Evolutionary conservation across 352 stramenopile genomes (phyloP), one percentile per base, ranked within the genome.

Genomic region (Globisporangium recalcitrans): DNA sequence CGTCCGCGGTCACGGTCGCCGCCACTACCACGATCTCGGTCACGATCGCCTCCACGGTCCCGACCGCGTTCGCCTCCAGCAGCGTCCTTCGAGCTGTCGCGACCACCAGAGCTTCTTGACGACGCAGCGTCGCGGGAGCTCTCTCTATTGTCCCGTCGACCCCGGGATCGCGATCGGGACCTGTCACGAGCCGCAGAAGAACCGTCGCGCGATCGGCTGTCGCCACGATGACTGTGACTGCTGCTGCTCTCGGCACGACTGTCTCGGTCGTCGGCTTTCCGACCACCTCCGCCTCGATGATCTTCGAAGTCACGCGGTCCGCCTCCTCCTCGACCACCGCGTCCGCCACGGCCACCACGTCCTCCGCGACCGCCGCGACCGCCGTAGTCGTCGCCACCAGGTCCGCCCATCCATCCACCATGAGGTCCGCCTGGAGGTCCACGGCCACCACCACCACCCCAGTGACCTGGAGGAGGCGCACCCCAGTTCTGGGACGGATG

Each of bases 381-480:
- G 27, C 65, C 65, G 13, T 66, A 53, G 26, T 65, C 63, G 22
- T 69, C 68, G 4, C 61, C 27, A 11, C 67, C 64, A n/a, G 42
- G 62, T 10, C 70, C 69, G 22, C 78, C 78, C 77, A 87, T 84
- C 80, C 81, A 89, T 9, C 78, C 71, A 10, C 56, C 71, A 3
- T 27, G 44, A 51, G 19, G 44, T 51, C 78, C 71, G 62, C 73
- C 62, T 13, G 68, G 62, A 26, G 57, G 70, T 10, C 79, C 75
- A 66, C 72, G 72, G 1, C 75, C 75, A 52, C 75, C 75, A 52
- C 71, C 75, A 53, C 71, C 64, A 9, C 64, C 65, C 76, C 81
- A 89, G 7, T 71, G 74, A 2, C 68, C 74, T 26, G 77, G 77
- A 16, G 75, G 74, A 5, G 79, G 68, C 51, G 47, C 44, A 70